phyloP scores from a whole-genome alignment of 352 stramenopile genomes.

The Hyaloperonospora brassicae region DNA sequence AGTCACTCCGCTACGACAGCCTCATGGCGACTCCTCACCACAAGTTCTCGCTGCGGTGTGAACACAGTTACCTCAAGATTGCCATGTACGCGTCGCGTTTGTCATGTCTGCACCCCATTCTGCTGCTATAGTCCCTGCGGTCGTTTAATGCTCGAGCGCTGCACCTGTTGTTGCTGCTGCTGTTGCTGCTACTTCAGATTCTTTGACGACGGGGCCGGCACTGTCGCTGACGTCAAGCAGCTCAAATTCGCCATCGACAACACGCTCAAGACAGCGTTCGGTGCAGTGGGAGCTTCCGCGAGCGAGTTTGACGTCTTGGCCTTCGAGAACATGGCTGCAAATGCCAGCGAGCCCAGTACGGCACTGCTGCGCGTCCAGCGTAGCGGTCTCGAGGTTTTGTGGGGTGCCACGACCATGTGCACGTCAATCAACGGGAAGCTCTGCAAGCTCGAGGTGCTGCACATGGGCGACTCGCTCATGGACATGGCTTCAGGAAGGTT shows the following conservation, averaged over 20 bases:
- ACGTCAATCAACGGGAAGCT: conserved; percentile 55
- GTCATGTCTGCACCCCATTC: neutral
- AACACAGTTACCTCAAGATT: conserved; percentile 52
- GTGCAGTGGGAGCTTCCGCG: conserved; percentile 46
- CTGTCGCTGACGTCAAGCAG: conserved; percentile 45
- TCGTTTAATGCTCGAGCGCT: too few species aligned
- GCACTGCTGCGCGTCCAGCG: conserved; percentile 54
- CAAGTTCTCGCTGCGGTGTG: conserved; percentile 60
- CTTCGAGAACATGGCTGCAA: conserved; percentile 24
- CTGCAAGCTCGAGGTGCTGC: conserved; percentile 55
- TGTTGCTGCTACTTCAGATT: conserved; percentile 28
- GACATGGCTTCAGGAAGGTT: conserved; percentile 60
- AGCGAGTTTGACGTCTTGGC: conserved; percentile 64
- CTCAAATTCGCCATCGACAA: conserved; percentile 72
- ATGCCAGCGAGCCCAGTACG: conserved; percentile 35
- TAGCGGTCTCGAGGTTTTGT: conserved; percentile 49
- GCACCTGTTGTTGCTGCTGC: neutral
- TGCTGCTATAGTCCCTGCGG: neutral
- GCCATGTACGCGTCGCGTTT: conserved; percentile 40
- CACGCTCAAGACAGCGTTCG: conserved; percentile 59
- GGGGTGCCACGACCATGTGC: conserved; percentile 69
- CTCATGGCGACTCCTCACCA: conserved; percentile 31
- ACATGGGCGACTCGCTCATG: conserved; percentile 53
- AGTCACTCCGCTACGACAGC: too few species aligned
- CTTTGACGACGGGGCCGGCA: conserved; percentile 35